Evolutionary conservation across 192 early-diverging fungal species (phyloP).

Genomic region (Chytriomyces confervae): DNA sequence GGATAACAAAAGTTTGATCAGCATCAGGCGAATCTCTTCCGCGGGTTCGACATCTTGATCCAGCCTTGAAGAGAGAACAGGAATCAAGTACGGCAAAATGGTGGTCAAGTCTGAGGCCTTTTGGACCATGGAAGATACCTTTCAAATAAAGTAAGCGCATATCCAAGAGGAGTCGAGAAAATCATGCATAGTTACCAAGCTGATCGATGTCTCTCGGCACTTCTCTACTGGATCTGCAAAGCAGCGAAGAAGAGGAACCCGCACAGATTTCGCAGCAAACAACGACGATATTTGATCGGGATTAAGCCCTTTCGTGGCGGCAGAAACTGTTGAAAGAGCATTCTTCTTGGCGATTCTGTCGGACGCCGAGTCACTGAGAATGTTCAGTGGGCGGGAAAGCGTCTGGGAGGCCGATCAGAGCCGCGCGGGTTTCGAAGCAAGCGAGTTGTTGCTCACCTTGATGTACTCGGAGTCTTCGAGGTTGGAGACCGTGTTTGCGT

Average conservation of each 20-base stretch:
- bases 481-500: too few species aligned
- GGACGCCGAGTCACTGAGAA: conserved; percentile 51
- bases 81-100: conserved; percentile 49
- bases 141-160: not conserved
- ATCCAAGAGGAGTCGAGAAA: not conserved
- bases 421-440: too few species aligned
- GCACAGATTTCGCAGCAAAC: conserved; percentile 30
- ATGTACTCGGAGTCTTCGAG: too few species aligned
- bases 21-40: conserved; percentile 59
- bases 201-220: conserved; percentile 48
- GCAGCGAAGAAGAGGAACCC: conserved; percentile 42
- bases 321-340: conserved; percentile 50
- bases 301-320: conserved; percentile 26
- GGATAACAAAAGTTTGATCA: conserved; percentile 40
- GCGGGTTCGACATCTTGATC: conserved; percentile 53
- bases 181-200: conserved; percentile 44
- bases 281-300: conserved; percentile 9
- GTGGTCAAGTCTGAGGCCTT: conserved; percentile 38
- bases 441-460: too few species aligned
- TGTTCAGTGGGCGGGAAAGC: conserved; percentile 57
- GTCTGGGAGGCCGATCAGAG: conserved; percentile 11
- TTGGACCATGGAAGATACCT: not conserved
- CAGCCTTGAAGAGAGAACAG: conserved; percentile 50
- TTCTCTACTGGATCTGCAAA: conserved; percentile 55
- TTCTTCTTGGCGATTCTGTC: conserved; percentile 52